Evolutionary conservation across 2,329 filamentous ascomycete genomes (phyloP).

Genomic region (Sporothrix sp.): DNA sequence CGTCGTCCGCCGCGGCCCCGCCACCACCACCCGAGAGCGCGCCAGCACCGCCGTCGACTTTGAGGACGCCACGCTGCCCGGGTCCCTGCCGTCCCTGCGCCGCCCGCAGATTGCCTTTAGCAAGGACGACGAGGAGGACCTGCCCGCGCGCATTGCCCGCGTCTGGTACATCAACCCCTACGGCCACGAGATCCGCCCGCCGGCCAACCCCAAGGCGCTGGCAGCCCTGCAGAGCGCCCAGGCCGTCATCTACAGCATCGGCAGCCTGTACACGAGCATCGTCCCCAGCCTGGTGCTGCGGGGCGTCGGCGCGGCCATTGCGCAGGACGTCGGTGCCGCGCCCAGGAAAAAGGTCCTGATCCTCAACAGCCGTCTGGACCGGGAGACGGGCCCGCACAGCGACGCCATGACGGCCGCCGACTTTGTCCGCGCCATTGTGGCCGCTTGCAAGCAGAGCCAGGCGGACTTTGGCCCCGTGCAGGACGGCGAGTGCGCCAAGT

Average conservation of each 20-base stretch:
- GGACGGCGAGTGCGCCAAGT: slow-evolving; percentile 46
- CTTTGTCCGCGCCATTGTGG: slow-evolving; percentile 71
- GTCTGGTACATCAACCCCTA: slow-evolving; percentile 99
- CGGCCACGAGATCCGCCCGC: slow-evolving; percentile 85
- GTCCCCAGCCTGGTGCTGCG: slow-evolving; percentile 72
- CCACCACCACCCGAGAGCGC: too few species aligned
- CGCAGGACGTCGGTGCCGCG: slow-evolving; percentile 6
- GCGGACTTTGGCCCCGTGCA: slow-evolving; percentile 30
- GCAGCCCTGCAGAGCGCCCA: slow-evolving; percentile 54
- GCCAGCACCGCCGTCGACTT: slow-evolving; percentile 51
- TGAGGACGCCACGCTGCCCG: slow-evolving; percentile 73
- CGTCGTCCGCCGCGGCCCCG: too few species aligned
- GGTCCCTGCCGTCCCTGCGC: slow-evolving; percentile 69
- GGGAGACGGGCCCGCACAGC: slow-evolving; percentile 67
- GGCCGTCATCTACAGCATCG: slow-evolving; percentile 81
- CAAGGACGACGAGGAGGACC: slow-evolving; percentile 65
- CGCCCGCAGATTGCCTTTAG: slow-evolving; percentile 74
- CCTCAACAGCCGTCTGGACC: slow-evolving; percentile 72
- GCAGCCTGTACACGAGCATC: slow-evolving; percentile 85
- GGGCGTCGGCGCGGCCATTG: slow-evolving; percentile 58
- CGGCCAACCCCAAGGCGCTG: slow-evolving; percentile 72
- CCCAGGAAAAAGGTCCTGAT: slow-evolving; percentile 65
- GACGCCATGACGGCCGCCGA: slow-evolving; percentile 63
- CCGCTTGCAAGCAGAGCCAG: slow-evolving; percentile 61
- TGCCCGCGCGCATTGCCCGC: slow-evolving; percentile 66